Evolutionary conservation across 352 stramenopile species (phyloP).

Genomic region (Phytopythium oedochilum): DNA sequence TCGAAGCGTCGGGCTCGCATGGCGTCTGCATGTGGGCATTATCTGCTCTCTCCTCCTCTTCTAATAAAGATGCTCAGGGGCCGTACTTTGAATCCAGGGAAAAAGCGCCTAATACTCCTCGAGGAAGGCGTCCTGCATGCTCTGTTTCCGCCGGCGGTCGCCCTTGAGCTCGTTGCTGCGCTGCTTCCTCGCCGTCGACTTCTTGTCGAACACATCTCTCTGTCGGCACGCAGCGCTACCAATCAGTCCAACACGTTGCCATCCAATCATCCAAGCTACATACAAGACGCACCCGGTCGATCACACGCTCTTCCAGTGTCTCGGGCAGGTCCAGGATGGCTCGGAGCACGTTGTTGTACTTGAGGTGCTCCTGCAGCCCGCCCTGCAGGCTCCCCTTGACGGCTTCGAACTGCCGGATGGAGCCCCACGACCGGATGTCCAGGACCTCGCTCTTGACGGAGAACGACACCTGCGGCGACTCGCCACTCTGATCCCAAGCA

Average conservation of each 20-base stretch:
- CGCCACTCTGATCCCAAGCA: slow-evolving; percentile 43
- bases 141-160: slow-evolving; percentile 72
- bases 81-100: too few species aligned
- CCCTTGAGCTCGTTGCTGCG: slow-evolving; percentile 78
- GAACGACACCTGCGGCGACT: slow-evolving; percentile 76
- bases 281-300: slow-evolving; percentile 48
- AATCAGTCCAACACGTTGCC: not conserved
- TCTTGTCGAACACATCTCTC: slow-evolving; percentile 82
- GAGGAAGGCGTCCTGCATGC: slow-evolving; percentile 72
- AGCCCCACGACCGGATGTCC: slow-evolving; percentile 73
- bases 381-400: slow-evolving; percentile 72
- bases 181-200: slow-evolving; percentile 68
- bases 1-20: not conserved
- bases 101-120: slow-evolving; percentile 43
- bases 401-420: slow-evolving; percentile 78
- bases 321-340: slow-evolving; percentile 72
- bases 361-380: slow-evolving; percentile 81
- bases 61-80: slow-evolving; percentile 2
- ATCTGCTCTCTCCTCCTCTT: not conserved
- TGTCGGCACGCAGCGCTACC: too few species aligned
- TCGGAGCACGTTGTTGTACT: slow-evolving; percentile 86
- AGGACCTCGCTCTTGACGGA: slow-evolving; percentile 70
- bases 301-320: slow-evolving; percentile 63
- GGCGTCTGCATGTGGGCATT: not conserved
- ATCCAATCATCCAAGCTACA: not conserved